phyloP scores from a whole-genome alignment of 1,139 yeast genomes.

The Lizanozyma gosingica region DNA sequence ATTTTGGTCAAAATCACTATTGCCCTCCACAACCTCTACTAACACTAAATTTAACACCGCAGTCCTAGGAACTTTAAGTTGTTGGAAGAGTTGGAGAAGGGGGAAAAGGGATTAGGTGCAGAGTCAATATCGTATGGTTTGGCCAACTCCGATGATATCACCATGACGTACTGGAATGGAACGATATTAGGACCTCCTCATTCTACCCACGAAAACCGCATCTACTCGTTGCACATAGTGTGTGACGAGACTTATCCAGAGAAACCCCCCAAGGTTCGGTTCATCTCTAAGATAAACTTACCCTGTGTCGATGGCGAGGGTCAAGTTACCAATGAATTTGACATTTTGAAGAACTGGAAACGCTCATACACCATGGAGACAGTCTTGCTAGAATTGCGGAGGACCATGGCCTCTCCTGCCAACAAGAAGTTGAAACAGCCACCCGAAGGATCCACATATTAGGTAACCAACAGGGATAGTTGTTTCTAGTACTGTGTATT shows the following conservation, averaged over 20 bases:
- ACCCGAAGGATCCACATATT: slow-evolving; percentile 72
- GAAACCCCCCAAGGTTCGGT: slow-evolving; percentile 72
- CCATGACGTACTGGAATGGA: slow-evolving; percentile 94
- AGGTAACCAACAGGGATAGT: slow-evolving; percentile 4
- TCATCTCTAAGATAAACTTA: slow-evolving; percentile 75
- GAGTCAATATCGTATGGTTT: slow-evolving; percentile 94
- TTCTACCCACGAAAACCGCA: slow-evolving; percentile 86
- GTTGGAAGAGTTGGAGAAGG: slow-evolving; percentile 92
- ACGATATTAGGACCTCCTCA: slow-evolving; percentile 97
- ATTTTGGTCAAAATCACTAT: not conserved
- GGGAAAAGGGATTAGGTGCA: slow-evolving; percentile 95
- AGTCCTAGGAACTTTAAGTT: slow-evolving; percentile 92
- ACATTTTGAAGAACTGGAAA: slow-evolving; percentile 77
- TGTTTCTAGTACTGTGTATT: not conserved
- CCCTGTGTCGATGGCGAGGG: slow-evolving; percentile 83
- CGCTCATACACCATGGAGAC: slow-evolving; percentile 88
- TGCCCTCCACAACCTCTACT: not conserved
- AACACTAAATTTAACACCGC: not conserved
- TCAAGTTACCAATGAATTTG: slow-evolving; percentile 52
- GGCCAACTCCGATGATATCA: slow-evolving; percentile 78
- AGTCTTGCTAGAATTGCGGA: slow-evolving; percentile 76
- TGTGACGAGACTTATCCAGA: slow-evolving; percentile 89
- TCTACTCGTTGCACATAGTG: slow-evolving; percentile 70
- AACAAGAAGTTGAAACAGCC: slow-evolving; percentile 90
- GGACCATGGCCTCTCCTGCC: slow-evolving; percentile 69